These are phyloP conservation scores for Astragalus glycyphyllos DNA, from an alignment of 306 rosid genomes.

Conservation along the genomic window DNA sequence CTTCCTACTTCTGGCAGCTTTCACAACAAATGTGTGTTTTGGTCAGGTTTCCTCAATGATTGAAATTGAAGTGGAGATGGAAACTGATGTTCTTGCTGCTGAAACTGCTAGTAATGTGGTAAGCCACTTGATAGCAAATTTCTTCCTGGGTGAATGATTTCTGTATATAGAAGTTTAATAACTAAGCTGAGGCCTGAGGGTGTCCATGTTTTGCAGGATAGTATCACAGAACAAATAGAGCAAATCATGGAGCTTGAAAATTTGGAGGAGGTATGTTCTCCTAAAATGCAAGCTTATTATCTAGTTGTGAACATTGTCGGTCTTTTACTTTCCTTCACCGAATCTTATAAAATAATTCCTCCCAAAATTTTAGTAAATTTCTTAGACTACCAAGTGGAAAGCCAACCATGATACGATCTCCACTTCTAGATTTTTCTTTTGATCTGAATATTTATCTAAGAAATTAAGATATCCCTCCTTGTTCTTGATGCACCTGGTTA, in stretches of 20 bases:
- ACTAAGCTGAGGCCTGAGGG: constrained; percentile 16
- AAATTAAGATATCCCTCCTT: constrained; percentile 16
- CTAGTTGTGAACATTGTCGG: constrained; percentile 29
- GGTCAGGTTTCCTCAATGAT: constrained; percentile 91
- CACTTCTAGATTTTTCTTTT: constrained; percentile 1
- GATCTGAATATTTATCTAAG: constrained; percentile 24
- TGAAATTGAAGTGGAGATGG: constrained; percentile 96
- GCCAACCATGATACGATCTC: constrained; percentile 21
- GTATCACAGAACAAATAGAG: constrained; percentile 81
- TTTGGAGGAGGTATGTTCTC: constrained; percentile 80
- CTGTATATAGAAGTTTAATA: constrained; percentile 29
- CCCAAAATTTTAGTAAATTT: constrained; percentile 17
- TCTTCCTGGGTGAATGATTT: constrained; percentile 35
- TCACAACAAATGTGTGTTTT: constrained; percentile 27
- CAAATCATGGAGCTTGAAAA: constrained; percentile 96
- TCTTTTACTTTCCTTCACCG: no score
- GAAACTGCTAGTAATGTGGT: constrained; percentile 87
- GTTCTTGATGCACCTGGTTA: neutral
- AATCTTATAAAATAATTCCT: constrained; percentile 24
- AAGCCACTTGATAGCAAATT: constrained; percentile 31
- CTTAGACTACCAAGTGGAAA: constrained; percentile 30
- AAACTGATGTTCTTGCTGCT: constrained; percentile 87
- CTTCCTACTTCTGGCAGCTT: constrained; percentile 23
- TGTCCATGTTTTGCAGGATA: constrained; percentile 65
- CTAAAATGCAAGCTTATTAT: constrained; percentile 34